A percentile compares a stretch with the other conserved stretches of the same genome.
phyloP scores from a whole-genome alignment of 371 early-diverging fungal genomes.

The Lichtheimia corymbifera region DNA sequence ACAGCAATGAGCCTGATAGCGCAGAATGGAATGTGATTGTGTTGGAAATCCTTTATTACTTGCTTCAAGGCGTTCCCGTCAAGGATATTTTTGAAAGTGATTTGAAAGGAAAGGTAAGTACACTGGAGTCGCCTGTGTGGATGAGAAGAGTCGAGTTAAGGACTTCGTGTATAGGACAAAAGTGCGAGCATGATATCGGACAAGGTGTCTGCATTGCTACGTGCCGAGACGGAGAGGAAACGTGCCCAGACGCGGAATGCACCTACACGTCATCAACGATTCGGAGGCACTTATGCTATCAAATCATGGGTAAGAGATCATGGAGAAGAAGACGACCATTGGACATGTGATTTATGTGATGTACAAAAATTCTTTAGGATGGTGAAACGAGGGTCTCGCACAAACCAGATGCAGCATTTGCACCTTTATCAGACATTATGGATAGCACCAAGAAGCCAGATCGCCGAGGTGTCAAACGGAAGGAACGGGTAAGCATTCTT shows the following conservation, averaged over 20 bases:
- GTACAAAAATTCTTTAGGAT: slow-evolving; percentile 34
- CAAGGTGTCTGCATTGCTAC: slow-evolving; percentile 25
- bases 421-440: slow-evolving; percentile 40
- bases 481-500: slow-evolving; percentile 20
- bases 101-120: slow-evolving; percentile 10
- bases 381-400: slow-evolving; percentile 39
- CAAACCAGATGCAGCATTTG: slow-evolving; percentile 43
- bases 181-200: slow-evolving; percentile 8
- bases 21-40: slow-evolving; percentile 67
- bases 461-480: slow-evolving; percentile 33
- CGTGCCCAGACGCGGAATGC: slow-evolving; percentile 18
- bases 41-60: slow-evolving; percentile 63
- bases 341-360: background rate
- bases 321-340: background rate
- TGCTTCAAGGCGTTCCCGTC: slow-evolving; percentile 55
- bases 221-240: slow-evolving; percentile 28
- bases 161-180: background rate
- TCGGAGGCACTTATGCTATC: slow-evolving; percentile 61
- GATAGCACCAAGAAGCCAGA: slow-evolving; percentile 45
- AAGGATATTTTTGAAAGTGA: slow-evolving; percentile 31
- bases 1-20: slow-evolving; percentile 48
- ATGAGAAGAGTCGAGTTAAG: slow-evolving; percentile 8
- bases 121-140: background rate
- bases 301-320: slow-evolving; percentile 39
- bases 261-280: slow-evolving; percentile 56